These are phyloP conservation scores for Syzygium malaccense DNA, from an alignment of 441 rosid genomes.

Conservation along the genomic window DNA sequence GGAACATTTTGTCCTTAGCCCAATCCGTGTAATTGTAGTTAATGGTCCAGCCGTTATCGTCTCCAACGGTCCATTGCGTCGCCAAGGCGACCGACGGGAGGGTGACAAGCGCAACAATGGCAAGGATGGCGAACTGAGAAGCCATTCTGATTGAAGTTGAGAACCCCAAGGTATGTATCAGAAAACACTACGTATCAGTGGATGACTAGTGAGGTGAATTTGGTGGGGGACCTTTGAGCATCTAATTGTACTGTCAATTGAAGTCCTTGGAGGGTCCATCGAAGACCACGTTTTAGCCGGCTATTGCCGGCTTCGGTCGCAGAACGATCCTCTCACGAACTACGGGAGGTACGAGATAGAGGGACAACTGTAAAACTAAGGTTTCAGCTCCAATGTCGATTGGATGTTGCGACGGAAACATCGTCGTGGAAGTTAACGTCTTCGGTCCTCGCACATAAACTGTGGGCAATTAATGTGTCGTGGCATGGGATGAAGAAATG, in stretches of 20 bases:
- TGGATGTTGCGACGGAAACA: not conserved
- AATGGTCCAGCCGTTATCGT: not conserved
- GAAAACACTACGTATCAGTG: not conserved
- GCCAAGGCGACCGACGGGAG: not conserved
- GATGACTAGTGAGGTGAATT: not conserved
- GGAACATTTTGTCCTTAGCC: not conserved
- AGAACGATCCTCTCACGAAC: not conserved
- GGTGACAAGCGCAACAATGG: not conserved
- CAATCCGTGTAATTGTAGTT: not conserved
- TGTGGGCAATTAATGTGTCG: not conserved
- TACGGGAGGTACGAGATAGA: not conserved
- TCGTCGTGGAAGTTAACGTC: not conserved
- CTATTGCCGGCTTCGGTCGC: not conserved
- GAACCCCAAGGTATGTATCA: not conserved
- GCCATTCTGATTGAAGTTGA: slow-evolving; percentile 9
- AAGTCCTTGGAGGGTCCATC: not conserved
- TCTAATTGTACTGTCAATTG: not conserved
- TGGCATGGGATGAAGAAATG: not conserved
- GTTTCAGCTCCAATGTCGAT: not conserved
- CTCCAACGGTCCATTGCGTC: not conserved
- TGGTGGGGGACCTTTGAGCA: not conserved
- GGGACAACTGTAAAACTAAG: not conserved
- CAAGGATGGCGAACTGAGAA: not conserved
- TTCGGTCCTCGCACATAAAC: not conserved
- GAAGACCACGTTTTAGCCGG: not conserved